A percentile compares a stretch with the other conserved stretches of the same genome.
Conservation (phyloP, 83 land plant species). For the Diphasiastrum complanatum region DNA sequence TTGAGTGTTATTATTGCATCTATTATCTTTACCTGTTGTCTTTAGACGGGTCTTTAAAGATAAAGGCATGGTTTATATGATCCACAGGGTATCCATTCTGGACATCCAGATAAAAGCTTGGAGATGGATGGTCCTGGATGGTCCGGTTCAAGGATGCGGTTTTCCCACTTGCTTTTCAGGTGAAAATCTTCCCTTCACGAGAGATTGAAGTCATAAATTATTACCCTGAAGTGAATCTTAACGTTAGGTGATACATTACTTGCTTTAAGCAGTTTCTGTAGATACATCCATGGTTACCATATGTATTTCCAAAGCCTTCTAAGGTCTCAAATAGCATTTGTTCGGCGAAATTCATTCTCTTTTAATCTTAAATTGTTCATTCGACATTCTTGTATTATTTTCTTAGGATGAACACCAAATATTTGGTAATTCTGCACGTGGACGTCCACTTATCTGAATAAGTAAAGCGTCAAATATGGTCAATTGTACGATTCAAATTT, state of each 20-base stretch:
- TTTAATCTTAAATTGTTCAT: not conserved
- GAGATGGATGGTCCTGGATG: slow-evolving; percentile 56
- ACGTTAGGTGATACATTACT: too few species aligned
- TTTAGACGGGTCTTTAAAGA: not conserved
- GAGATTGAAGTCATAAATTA: not conserved
- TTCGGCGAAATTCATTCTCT: not conserved
- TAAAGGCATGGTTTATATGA: not conserved
- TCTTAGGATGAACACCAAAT: too few species aligned
- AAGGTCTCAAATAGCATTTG: too few species aligned
- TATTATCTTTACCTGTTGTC: not conserved
- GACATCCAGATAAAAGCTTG: slow-evolving; percentile 46
- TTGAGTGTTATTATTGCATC: too few species aligned
- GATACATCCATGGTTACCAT: too few species aligned
- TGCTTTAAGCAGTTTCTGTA: too few species aligned
- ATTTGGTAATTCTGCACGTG: too few species aligned
- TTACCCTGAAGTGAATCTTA: too few species aligned
- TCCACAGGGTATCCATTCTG: slow-evolving; percentile 39
- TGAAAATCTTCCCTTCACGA: not conserved
- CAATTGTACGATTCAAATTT: not conserved
- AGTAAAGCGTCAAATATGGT: too few species aligned
- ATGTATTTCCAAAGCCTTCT: too few species aligned
- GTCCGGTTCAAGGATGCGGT: slow-evolving; percentile 53
- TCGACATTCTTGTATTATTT: not conserved
- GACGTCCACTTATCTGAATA: too few species aligned
- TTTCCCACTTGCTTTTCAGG: slow-evolving; percentile 38